Conservation (phyloP, 2,329 filamentous ascomycete species). For the Arachnomyces sp. region DNA sequence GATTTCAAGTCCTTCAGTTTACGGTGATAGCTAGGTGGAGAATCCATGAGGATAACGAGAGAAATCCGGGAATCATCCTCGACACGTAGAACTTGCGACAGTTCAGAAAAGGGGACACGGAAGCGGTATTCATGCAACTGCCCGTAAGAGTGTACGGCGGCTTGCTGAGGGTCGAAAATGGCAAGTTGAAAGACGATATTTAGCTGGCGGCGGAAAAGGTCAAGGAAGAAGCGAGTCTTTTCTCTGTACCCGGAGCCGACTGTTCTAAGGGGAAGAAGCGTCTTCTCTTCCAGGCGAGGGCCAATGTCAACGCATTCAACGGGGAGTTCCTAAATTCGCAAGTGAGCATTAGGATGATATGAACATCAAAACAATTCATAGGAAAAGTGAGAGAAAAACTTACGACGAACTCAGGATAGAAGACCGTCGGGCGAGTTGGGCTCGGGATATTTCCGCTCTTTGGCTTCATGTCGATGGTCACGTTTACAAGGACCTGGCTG, state of each 20-base stretch:
- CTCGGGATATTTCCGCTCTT: slow-evolving; percentile 22
- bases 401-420: slow-evolving; percentile 31
- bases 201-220: slow-evolving; percentile 39
- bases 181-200: slow-evolving; percentile 38
- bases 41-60: slow-evolving; percentile 34
- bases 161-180: slow-evolving; percentile 15
- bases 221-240: slow-evolving; percentile 30
- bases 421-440: slow-evolving; percentile 24
- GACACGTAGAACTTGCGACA: slow-evolving; percentile 32
- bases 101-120: slow-evolving; percentile 38
- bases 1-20: slow-evolving; percentile 24
- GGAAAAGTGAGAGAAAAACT: slow-evolving; percentile 9
- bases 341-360: neutral
- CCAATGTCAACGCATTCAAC: slow-evolving; percentile 55
- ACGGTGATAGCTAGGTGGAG: slow-evolving; percentile 40
- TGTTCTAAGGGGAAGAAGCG: slow-evolving; percentile 55
- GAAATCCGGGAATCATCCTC: slow-evolving; percentile 15
- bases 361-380: neutral
- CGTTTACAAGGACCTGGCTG: slow-evolving; percentile 11
- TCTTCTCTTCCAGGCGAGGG: slow-evolving; percentile 44
- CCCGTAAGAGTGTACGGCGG: neutral
- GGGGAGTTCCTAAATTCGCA: slow-evolving; percentile 31
- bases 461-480: slow-evolving; percentile 19
- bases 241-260: slow-evolving; percentile 18
- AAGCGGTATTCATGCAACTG: slow-evolving; percentile 32